Evolutionary conservation across 305 asterid genomes (phyloP).

Genomic region (Salvia sclarea): DNA sequence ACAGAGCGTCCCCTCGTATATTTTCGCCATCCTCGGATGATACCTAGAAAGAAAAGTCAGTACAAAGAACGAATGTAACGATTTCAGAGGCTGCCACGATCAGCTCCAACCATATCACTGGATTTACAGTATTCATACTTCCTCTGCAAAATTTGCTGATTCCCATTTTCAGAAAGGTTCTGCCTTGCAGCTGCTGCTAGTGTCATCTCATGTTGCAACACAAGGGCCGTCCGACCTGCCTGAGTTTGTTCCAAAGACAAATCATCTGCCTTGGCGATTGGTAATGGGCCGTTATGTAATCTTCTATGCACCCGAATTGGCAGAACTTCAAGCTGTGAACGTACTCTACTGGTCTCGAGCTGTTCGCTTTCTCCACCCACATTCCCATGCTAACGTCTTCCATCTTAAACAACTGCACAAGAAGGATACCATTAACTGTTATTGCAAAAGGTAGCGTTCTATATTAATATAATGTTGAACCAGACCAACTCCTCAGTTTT

Average conservation of each 20-base stretch:
- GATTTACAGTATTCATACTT: slow-evolving; percentile 46
- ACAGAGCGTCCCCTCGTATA: slow-evolving; percentile 10
- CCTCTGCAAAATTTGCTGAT: slow-evolving; percentile 53
- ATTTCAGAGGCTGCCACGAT: neutral
- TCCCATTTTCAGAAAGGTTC: slow-evolving; percentile 19
- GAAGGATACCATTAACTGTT: neutral
- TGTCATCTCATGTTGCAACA: slow-evolving; percentile 95
- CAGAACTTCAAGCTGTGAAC: slow-evolving; percentile 91
- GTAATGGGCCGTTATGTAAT: slow-evolving; percentile 81
- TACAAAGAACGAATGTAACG: slow-evolving; percentile 1
- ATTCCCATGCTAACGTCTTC: slow-evolving; percentile 91
- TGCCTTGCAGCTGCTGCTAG: neutral
- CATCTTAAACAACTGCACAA: slow-evolving; percentile 75
- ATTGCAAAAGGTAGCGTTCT: neutral
- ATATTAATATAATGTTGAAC: neutral
- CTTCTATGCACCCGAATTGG: slow-evolving; percentile 89
- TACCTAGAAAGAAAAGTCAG: slow-evolving; percentile 21
- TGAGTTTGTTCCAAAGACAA: slow-evolving; percentile 84
- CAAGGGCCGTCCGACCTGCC: slow-evolving; percentile 53
- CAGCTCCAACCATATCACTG: slow-evolving; percentile 33
- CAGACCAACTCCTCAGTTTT: neutral
- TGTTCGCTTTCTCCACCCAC: slow-evolving; percentile 78
- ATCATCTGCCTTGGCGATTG: slow-evolving; percentile 96
- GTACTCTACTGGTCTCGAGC: slow-evolving; percentile 58
- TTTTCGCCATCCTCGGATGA: slow-evolving; percentile 34